These are phyloP conservation scores for Catenaria anguillulae DNA, from an alignment of 371 early-diverging fungal species.

Conservation along the genomic window DNA sequence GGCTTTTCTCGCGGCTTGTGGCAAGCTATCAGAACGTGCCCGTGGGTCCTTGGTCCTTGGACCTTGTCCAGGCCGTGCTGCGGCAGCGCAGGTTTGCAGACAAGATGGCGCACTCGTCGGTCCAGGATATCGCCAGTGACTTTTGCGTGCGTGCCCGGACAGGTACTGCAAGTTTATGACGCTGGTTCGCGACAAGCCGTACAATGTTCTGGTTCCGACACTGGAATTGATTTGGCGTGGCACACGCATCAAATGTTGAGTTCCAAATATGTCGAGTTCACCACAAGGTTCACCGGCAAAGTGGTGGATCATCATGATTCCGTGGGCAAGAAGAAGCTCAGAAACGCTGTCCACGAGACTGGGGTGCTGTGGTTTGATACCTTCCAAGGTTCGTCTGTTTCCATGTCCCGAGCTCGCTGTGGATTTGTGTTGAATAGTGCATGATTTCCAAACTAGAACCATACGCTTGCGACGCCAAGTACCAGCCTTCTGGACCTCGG, in stretches of 20 bases:
- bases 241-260: slow-evolving; percentile 26
- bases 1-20: neutral
- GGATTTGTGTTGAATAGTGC: neutral
- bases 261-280: slow-evolving; percentile 14
- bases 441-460: neutral
- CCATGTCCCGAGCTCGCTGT: slow-evolving; percentile 6
- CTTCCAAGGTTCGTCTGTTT: slow-evolving; percentile 3
- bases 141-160: slow-evolving; percentile 12
- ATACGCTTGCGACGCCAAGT: slow-evolving; percentile 1
- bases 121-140: slow-evolving; percentile 11
- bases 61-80: slow-evolving; percentile 23
- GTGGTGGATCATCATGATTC: slow-evolving; percentile 24
- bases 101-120: slow-evolving; percentile 18
- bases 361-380: slow-evolving; percentile 14
- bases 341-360: slow-evolving; percentile 14
- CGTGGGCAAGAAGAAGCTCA: slow-evolving; percentile 11
- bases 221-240: slow-evolving; percentile 28
- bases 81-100: slow-evolving; percentile 22
- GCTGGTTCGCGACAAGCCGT: slow-evolving; percentile 14
- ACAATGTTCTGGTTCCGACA: slow-evolving; percentile 22
- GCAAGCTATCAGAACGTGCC: slow-evolving; percentile 15
- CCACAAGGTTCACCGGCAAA: slow-evolving; percentile 4
- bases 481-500: neutral
- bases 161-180: slow-evolving; percentile 19
- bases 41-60: slow-evolving; percentile 14